Conservation (phyloP, 75 land plant genomes). For the Pinus albicaulis region DNA sequence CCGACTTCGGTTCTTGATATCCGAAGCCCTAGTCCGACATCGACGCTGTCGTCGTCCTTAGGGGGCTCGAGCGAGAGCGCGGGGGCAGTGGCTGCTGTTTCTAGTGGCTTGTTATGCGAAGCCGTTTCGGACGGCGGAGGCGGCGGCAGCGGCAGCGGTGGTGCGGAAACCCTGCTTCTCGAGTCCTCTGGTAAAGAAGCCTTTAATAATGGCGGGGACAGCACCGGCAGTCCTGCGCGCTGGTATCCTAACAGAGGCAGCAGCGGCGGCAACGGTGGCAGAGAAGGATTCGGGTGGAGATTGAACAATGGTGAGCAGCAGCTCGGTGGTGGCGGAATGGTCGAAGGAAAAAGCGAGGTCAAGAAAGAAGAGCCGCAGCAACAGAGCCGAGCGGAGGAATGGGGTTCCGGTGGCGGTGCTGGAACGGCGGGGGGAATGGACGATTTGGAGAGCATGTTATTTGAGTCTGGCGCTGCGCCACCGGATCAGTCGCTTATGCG, state of each 20-base stretch:
- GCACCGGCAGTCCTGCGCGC: not conserved
- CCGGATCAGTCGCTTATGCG: slow-evolving; percentile 13
- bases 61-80: slow-evolving; percentile 9
- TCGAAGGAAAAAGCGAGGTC: not conserved
- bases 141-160: not conserved
- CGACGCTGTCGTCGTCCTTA: slow-evolving; percentile 14
- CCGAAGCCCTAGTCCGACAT: slow-evolving; percentile 48
- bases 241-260: not conserved
- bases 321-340: too few species aligned
- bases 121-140: slow-evolving; percentile 5
- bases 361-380: not conserved
- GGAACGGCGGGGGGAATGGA: not conserved
- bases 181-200: not conserved
- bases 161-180: not conserved
- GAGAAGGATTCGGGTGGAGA: not conserved
- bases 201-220: not conserved
- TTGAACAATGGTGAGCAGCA: not conserved
- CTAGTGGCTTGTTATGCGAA: slow-evolving; percentile 7
- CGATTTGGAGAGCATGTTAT: slow-evolving; percentile 7
- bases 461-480: not conserved
- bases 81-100: slow-evolving; percentile 11
- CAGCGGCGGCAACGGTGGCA: too few species aligned
- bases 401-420: not conserved
- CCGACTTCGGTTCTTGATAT: slow-evolving; percentile 76
- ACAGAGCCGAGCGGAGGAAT: slow-evolving; percentile 4